Conservation (phyloP, 73 alveolate species). For the Loxodes magnus region DNA sequence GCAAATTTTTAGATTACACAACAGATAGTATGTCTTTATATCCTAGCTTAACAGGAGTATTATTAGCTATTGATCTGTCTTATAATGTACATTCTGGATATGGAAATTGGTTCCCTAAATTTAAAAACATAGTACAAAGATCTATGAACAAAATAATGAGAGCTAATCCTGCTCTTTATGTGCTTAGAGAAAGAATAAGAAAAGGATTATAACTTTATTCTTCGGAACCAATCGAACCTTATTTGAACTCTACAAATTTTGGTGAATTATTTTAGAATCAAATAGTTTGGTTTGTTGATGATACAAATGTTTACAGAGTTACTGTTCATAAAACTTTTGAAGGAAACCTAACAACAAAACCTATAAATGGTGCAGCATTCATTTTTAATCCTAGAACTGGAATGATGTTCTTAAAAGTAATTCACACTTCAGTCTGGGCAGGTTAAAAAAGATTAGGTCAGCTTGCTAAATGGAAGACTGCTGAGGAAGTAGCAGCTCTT, state of each 20-base stretch:
- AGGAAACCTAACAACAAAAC: slow-evolving; percentile 99
- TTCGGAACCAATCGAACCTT: slow-evolving; percentile 99
- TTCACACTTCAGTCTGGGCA: slow-evolving; percentile 99
- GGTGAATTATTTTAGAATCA: slow-evolving; percentile 97
- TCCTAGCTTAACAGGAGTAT: slow-evolving; percentile 98
- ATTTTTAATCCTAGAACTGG: slow-evolving; percentile 99
- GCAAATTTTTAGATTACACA: slow-evolving; percentile 98
- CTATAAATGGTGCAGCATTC: slow-evolving; percentile 99
- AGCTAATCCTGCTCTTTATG: slow-evolving; percentile 99
- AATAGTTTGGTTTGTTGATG: slow-evolving; percentile 98
- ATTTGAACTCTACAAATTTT: slow-evolving; percentile 93
- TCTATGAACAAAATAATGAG: slow-evolving; percentile 99
- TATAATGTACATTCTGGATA: slow-evolving; percentile 98
- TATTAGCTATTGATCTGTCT: slow-evolving; percentile 97
- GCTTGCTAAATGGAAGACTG: slow-evolving; percentile 99
- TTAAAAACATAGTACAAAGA: slow-evolving; percentile 84
- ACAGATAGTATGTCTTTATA: slow-evolving; percentile 97
- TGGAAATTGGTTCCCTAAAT: slow-evolving; percentile 98
- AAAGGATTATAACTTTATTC: slow-evolving; percentile 98
- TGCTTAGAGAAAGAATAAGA: slow-evolving; percentile 98
- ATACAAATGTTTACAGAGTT: slow-evolving; percentile 98
- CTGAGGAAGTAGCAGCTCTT: slow-evolving; percentile 99
- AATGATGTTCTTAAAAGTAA: slow-evolving; percentile 95
- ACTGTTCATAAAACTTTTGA: slow-evolving; percentile 99
- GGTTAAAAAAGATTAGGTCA: slow-evolving; percentile 98